A percentile compares a stretch with the other conserved stretches of the same genome.
Evolutionary conservation across 1,139 yeast genomes (phyloP).

Genomic region (Kurtzmaniella quercitrusa): DNA sequence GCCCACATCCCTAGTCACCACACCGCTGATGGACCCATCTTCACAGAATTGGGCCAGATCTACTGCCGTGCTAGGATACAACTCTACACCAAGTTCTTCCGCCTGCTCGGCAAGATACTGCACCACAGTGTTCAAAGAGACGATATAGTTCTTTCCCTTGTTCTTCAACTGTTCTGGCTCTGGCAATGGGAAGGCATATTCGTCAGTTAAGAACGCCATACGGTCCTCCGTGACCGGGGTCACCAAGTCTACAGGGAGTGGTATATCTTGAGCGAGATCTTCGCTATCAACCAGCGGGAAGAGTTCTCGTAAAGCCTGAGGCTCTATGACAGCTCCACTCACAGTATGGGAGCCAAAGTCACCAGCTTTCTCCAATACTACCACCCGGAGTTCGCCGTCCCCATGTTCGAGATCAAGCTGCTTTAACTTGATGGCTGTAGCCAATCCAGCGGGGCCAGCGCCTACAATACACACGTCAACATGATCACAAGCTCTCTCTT

Average conservation of each 20-base stretch:
- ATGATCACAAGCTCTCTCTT: slow-evolving; percentile 72
- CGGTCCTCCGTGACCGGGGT: slow-evolving; percentile 67
- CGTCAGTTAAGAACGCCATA: slow-evolving; percentile 62
- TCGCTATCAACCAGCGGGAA: slow-evolving; percentile 68
- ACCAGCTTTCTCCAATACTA: slow-evolving; percentile 86
- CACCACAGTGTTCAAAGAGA: slow-evolving; percentile 75
- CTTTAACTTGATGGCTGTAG: slow-evolving; percentile 85
- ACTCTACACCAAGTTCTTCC: slow-evolving; percentile 88
- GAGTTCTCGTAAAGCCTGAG: slow-evolving; percentile 77
- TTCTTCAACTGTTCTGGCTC: slow-evolving; percentile 92
- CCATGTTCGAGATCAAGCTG: slow-evolving; percentile 75
- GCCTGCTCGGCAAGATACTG: slow-evolving; percentile 84
- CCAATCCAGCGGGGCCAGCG: slow-evolving; percentile 96
- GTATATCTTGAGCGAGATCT: slow-evolving; percentile 56
- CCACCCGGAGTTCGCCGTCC: slow-evolving; percentile 68
- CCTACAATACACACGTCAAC: slow-evolving; percentile 96
- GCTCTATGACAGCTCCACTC: slow-evolving; percentile 93
- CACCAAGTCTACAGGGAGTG: slow-evolving; percentile 72
- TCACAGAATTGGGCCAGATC: slow-evolving; percentile 63
- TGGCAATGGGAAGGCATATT: slow-evolving; percentile 65
- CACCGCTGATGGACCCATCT: slow-evolving; percentile 66
- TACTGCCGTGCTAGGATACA: slow-evolving; percentile 91
- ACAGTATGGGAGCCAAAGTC: slow-evolving; percentile 90
- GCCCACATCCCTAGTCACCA: slow-evolving; percentile 93
- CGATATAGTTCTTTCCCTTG: slow-evolving; percentile 77